Percentiles rank a stretch among this genome's conserved stretches.
Conservation (phyloP, 805 yeast species). For the Candida piceae region DNA sequence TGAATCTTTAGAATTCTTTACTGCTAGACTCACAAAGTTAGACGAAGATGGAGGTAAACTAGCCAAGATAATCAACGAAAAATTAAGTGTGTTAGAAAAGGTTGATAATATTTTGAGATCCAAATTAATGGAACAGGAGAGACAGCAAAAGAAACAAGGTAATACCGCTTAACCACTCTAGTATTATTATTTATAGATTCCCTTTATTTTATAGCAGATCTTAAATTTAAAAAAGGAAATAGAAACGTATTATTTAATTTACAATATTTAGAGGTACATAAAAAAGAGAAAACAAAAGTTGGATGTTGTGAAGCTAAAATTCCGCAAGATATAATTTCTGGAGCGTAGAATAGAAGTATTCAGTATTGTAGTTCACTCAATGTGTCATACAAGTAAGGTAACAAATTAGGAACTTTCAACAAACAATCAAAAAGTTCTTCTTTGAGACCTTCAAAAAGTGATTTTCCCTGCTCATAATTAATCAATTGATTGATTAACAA, state of each 20-base stretch:
- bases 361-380: slow-evolving; percentile 18
- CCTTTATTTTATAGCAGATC: no score
- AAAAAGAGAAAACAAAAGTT: no score
- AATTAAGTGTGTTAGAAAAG: slow-evolving; percentile 56
- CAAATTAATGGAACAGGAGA: slow-evolving; percentile 45
- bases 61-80: slow-evolving; percentile 69
- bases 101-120: slow-evolving; percentile 54
- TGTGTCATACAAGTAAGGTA: slow-evolving; percentile 23
- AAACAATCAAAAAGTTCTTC: slow-evolving; percentile 29
- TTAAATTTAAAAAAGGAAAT: no score
- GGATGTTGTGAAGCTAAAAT: no score
- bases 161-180: no score
- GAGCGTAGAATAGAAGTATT: no score
- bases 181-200: no score
- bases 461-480: slow-evolving; percentile 28
- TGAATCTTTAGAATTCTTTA: slow-evolving; percentile 69
- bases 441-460: slow-evolving; percentile 28
- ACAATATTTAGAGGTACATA: no score
- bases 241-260: no score
- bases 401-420: slow-evolving; percentile 31
- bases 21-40: slow-evolving; percentile 66
- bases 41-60: slow-evolving; percentile 69
- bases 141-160: slow-evolving; percentile 14
- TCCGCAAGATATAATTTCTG: no score
- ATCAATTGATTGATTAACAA: slow-evolving; percentile 33